Base-by-base conservation (phyloP, 2,329 filamentous ascomycete species). In the Alternaria atra region DNA sequence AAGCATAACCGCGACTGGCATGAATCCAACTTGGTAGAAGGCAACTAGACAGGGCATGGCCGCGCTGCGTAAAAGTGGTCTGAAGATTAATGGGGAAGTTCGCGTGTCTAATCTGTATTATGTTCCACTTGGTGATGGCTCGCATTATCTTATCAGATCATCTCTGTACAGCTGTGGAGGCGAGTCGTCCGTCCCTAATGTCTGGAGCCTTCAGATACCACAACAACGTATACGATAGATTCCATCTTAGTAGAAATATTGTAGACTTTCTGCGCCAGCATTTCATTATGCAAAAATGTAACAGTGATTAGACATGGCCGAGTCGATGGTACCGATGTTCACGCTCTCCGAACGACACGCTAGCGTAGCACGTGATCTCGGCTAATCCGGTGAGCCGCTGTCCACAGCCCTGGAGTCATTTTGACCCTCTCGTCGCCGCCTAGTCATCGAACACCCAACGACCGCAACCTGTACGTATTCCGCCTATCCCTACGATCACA, bases 391-490 rank as follows among this genome's bases (percentile, higher is more conserved):
- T 62, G 58, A 47, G 47, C 53, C 53, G 58, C 58, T 34, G 47
- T 57, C 55, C 58, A 60, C 58, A 57, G 58, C 30, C 32, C 46
- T 50, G 46, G 46, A 50, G 46, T 42, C 58, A 60, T 60, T 60
- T 60, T 60, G 64, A 55, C 65, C 68, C 59, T 61, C 68, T 30
- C 54, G 58, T 65, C 68, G 72, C 63, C 67, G 65, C 64, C 64
- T 67, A 73, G 69, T 72, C 74, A 74, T 68, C 70, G 72, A 73
- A 69, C 70, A 68, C 69, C 58, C 58, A 60, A 70, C 75, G 69
- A 68, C 72, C 67, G 65, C 70, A 73, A 71, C 63, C 69, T 74
- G 76, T 78, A 75, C 72, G 75, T 79, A 72, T 67, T 50, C 63
- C 63, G 55, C 50, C 54, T 20, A 48, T 59, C 47, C 40, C 10